Conservation (phyloP, 306 rosid species). For the Prunus salicina region DNA sequence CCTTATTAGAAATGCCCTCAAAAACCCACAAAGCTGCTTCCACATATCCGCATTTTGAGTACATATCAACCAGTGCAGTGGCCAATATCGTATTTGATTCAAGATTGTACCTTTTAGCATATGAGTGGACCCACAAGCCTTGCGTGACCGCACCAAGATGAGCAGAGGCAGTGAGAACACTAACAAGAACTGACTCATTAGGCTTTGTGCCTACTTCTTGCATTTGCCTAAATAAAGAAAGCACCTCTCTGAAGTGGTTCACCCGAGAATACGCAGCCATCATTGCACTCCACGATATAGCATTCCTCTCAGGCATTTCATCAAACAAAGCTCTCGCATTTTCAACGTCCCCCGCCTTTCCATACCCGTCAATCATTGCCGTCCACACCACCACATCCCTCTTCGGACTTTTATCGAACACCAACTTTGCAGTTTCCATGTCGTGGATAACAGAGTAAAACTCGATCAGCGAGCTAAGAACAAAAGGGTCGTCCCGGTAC, state of each 20-base stretch:
- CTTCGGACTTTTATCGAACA: slow-evolving; percentile 43
- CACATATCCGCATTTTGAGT: slow-evolving; percentile 46
- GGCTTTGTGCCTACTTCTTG: slow-evolving; percentile 34
- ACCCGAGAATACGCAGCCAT: slow-evolving; percentile 47
- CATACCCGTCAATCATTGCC: slow-evolving; percentile 72
- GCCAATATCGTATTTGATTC: slow-evolving; percentile 47
- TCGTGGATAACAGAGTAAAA: slow-evolving; percentile 41
- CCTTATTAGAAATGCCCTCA: slow-evolving; percentile 26
- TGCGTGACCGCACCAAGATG: slow-evolving; percentile 42
- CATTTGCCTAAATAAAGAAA: slow-evolving; percentile 39
- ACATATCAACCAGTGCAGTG: slow-evolving; percentile 60
- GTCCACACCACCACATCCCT: slow-evolving; percentile 89
- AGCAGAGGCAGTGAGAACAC: slow-evolving; percentile 43
- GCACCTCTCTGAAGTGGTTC: slow-evolving; percentile 38
- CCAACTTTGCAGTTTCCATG: slow-evolving; percentile 35
- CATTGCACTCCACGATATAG: slow-evolving; percentile 58
- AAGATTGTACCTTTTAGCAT: slow-evolving; percentile 32
- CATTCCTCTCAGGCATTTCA: slow-evolving; percentile 66
- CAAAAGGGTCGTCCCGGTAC: slow-evolving; percentile 49
- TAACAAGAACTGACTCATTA: slow-evolving; percentile 42
- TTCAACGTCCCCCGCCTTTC: slow-evolving; percentile 57
- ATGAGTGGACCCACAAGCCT: slow-evolving; percentile 47
- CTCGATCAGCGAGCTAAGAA: slow-evolving; percentile 48
- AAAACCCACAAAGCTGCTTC: slow-evolving; percentile 41
- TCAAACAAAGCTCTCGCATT: slow-evolving; percentile 68